A percentile compares a stretch with the other conserved stretches of the same genome.
Evolutionary conservation across 1,284 basidiomycete species (phyloP).

Genomic region (Golubevia pallescens): DNA sequence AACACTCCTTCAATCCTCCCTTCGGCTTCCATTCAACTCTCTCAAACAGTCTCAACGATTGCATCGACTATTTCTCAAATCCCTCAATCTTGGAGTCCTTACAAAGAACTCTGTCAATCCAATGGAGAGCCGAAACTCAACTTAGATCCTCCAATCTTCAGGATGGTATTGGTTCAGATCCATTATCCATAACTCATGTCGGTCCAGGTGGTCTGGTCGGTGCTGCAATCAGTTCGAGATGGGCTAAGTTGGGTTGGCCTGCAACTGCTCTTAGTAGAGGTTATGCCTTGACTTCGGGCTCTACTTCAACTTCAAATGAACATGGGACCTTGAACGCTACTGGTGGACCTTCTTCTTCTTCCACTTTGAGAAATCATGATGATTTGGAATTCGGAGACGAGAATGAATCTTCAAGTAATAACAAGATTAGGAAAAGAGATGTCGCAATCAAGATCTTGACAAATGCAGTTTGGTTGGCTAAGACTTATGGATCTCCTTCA

Average conservation of each 20-base stretch:
- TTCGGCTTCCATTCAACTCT: conserved; percentile 15
- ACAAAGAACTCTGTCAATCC: conserved; percentile 42
- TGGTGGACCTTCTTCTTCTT: conserved; percentile 11
- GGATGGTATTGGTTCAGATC: conserved; percentile 15
- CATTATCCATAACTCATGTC: not conserved
- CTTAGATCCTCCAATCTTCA: conserved; percentile 26
- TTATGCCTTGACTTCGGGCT: conserved; percentile 14
- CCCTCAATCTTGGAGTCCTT: conserved; percentile 28
- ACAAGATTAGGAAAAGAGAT: conserved; percentile 41
- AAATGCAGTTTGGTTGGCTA: conserved; percentile 49
- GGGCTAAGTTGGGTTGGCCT: conserved; percentile 35
- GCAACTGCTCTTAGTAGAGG: conserved; percentile 23
- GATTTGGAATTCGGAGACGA: not conserved
- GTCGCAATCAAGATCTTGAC: conserved; percentile 44
- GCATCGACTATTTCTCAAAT: conserved; percentile 28
- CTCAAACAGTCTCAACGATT: conserved; percentile 17
- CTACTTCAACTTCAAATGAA: not conserved
- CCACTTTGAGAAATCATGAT: conserved; percentile 8
- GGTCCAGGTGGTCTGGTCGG: not conserved
- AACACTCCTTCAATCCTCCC: conserved; percentile 18
- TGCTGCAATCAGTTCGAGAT: conserved; percentile 15
- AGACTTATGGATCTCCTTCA: conserved; percentile 24
- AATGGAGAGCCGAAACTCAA: conserved; percentile 44
- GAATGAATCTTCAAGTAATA: conserved; percentile 12
- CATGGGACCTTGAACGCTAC: conserved; percentile 2